Base-by-base conservation (phyloP, 1,284 basidiomycete genomes). In the Grifola frondosa region DNA sequence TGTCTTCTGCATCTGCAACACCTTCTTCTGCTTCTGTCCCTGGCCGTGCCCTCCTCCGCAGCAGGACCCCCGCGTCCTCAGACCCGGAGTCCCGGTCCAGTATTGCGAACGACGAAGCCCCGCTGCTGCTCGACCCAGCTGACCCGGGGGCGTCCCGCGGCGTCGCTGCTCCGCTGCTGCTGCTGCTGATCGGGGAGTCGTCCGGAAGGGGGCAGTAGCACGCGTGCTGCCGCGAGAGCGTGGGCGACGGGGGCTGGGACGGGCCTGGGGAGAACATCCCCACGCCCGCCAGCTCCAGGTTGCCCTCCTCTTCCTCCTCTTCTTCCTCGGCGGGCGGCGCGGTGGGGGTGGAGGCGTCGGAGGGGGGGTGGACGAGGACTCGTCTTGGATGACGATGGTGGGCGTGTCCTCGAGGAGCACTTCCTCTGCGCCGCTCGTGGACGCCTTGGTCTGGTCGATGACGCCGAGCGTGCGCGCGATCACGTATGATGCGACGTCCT, bases 381-480 rank as follows among this genome's bases (percentile, higher is more conserved):
- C 45, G 38, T 52, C 54, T 22, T 53, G 50, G 30, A 63, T 43
- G 37, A 56, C 54, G 43, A 62, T 57, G 15, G 55, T 28, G n/a
- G 64, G 59, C 16, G 49, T 41, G 47, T 37, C 34, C 17, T 28
- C 22, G 40, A 31, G 37, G 29, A 37, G 48, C 15, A 28, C 34
- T 36, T 49, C 37, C 40, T 44, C 41, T 46, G 50, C 52, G 37
- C 82, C 81, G 60, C 72, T 78, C 17, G 83, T 85, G 17, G 81
- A 81, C 0, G 83, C 82, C 59, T 80, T 80, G 44, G 80, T 78
- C 48, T 78, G 75, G 62, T 87, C 84, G 49, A 85, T 75, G 46
- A 88, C 76, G 21, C 87, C 88, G 33, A 90, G 73, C 5, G 86
- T 89, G 46, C 87, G 81, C n/a, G 84, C 88, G 56, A 90, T 84